Evolutionary conservation across 192 early-diverging fungal genomes (phyloP).

Genomic region (Coemansia sp.): DNA sequence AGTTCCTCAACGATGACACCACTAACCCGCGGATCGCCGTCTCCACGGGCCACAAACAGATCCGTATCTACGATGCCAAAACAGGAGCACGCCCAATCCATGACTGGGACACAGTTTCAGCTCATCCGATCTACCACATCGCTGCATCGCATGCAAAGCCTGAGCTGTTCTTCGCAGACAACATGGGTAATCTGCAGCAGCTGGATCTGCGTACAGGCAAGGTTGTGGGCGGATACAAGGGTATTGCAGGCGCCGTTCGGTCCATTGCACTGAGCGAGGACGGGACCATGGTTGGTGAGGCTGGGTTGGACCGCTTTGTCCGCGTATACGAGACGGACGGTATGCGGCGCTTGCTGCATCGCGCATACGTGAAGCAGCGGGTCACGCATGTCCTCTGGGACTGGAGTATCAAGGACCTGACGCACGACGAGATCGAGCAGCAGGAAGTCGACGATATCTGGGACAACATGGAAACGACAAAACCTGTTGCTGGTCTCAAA

Average conservation of each 20-base stretch:
- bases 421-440: constrained; percentile 39
- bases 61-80: constrained; percentile 83
- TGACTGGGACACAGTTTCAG: constrained; percentile 58
- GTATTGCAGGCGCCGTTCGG: constrained; percentile 45
- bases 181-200: constrained; percentile 60
- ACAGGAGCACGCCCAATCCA: constrained; percentile 67
- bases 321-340: constrained; percentile 69
- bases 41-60: constrained; percentile 71
- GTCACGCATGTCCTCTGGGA: constrained; percentile 68
- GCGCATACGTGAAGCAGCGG: constrained; percentile 79
- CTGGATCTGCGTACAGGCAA: constrained; percentile 62
- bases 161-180: constrained; percentile 68
- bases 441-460: constrained; percentile 69
- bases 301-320: constrained; percentile 74
- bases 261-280: constrained; percentile 61
- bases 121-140: constrained; percentile 63
- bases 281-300: constrained; percentile 58
- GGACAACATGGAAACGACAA: constrained; percentile 63
- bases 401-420: constrained; percentile 46
- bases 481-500: too few relatives aligned
- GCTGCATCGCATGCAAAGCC: constrained; percentile 51
- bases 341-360: constrained; percentile 55
- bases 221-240: constrained; percentile 62
- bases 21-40: constrained; percentile 57
- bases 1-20: constrained; percentile 61